Percentiles rank a stretch among this genome's conserved stretches.
Conservation (phyloP, 1,139 yeast species). For the Suhomyces maxii region DNA sequence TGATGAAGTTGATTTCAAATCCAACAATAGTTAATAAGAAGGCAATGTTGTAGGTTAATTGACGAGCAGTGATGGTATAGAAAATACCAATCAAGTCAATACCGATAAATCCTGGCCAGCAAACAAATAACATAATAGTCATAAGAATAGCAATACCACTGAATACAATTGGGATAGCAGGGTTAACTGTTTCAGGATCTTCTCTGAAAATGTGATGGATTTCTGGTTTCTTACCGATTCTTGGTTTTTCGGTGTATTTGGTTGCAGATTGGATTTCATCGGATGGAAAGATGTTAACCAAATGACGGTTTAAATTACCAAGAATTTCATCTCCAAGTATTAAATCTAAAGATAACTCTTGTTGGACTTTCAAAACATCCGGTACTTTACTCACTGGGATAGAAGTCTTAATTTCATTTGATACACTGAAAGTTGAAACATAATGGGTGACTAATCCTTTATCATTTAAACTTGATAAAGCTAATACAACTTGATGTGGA, state of each 20-base stretch:
- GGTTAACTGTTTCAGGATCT: constrained; percentile 55
- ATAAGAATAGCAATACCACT: constrained; percentile 43
- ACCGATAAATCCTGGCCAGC: constrained; percentile 52
- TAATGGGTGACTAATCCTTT: constrained; percentile 18
- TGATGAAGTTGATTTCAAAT: constrained; percentile 62
- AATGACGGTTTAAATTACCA: constrained; percentile 27
- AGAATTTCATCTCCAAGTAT: constrained; percentile 32
- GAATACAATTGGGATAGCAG: constrained; percentile 56
- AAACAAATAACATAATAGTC: constrained; percentile 42
- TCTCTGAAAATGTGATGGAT: constrained; percentile 66
- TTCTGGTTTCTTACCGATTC: constrained; percentile 59
- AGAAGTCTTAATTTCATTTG: constrained; percentile 24
- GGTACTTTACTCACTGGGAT: constrained; percentile 38
- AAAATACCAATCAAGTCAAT: constrained; percentile 42
- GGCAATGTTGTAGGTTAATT: constrained; percentile 38
- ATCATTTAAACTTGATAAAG: constrained; percentile 19
- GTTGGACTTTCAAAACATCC: constrained; percentile 36
- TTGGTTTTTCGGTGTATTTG: constrained; percentile 30
- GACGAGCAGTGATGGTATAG: constrained; percentile 27
- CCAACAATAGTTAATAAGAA: constrained; percentile 57
- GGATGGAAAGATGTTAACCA: constrained; percentile 38
- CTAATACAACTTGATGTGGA: constrained; percentile 24
- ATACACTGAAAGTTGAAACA: constrained; percentile 16
- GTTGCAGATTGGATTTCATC: constrained; percentile 26
- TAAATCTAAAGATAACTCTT: constrained; percentile 31